These are phyloP conservation scores for Calocybe cyanea DNA, from an alignment of 768 basidiomycete species.

Conservation along the genomic window DNA sequence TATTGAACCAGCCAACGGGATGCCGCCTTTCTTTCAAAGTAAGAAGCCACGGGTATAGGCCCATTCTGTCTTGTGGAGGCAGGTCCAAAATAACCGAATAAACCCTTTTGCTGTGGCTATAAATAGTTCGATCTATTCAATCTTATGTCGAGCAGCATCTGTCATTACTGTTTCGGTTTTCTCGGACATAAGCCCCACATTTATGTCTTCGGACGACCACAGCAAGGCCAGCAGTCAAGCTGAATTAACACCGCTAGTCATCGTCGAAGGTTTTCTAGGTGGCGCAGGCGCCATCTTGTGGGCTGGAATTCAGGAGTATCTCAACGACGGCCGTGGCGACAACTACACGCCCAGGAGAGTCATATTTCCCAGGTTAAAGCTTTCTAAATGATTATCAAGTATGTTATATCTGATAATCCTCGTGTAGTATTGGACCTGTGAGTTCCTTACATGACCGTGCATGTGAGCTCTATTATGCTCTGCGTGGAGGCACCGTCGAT, in stretches of 20 bases:
- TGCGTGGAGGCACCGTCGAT: constrained; percentile 46
- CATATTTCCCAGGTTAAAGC: constrained; percentile 7
- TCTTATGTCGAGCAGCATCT: too few relatives aligned
- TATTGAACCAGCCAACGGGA: too few relatives aligned
- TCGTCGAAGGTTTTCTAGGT: constrained; percentile 48
- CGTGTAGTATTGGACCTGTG: constrained; percentile 42
- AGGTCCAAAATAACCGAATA: too few relatives aligned
- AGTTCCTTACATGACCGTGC: constrained; percentile 52
- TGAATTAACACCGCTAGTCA: constrained; percentile 25
- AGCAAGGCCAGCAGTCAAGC: neutral
- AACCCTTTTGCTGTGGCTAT: too few relatives aligned
- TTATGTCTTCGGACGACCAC: too few relatives aligned
- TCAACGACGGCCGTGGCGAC: constrained; percentile 12
- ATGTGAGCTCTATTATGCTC: constrained; percentile 45
- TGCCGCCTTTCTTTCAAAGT: too few relatives aligned
- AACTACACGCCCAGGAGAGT: constrained; percentile 13
- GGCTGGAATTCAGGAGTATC: constrained; percentile 29
- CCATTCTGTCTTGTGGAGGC: too few relatives aligned
- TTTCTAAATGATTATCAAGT: neutral
- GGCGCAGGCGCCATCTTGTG: constrained; percentile 31
- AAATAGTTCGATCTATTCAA: too few relatives aligned
- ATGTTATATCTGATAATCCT: neutral
- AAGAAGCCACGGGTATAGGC: too few relatives aligned
- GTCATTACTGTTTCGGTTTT: too few relatives aligned
- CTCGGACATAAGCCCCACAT: too few relatives aligned